Evolutionary conservation across 2,329 filamentous ascomycete species (phyloP), one percentile per base, ranked within the genome.

Genomic region (Cryphonectria carpinicola): DNA sequence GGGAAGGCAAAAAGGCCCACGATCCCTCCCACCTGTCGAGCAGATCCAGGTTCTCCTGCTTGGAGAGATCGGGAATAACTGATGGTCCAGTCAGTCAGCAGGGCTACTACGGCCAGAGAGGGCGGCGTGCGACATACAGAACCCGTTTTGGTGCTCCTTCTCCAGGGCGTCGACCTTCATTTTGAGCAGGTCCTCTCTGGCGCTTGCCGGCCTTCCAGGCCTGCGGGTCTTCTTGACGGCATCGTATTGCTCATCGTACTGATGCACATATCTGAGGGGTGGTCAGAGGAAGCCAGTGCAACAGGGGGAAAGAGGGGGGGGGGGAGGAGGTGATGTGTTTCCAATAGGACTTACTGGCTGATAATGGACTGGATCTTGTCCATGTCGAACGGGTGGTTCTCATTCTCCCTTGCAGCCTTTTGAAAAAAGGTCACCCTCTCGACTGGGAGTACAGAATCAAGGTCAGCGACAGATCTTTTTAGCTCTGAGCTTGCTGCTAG

Each of bases 91-190:
- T 75, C 73, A 75, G 75, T 75, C 73, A 75, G 75, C 75, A 41
- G 66, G 70, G 22, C 13, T 61, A 25, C 35, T 61, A 1, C 10
- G 46, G 10, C 8, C 25, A 37, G 35, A 37, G 35, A 22, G 28
- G 19, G 22, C 4, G 2, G 60, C 61, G 60, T n/a, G 41, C 6
- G 46, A 83, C 88, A 76, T 75, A 93, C 93, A 92, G 77, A 97
- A 97, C 0, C 96, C 96, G 67, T 90, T 89, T 73, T 91, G 87
- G 74, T 93, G 93, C 83, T 99, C 96, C 75, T 92, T 92, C 77
- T 91, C 86, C 74, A 98, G 92, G 1, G 83, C 83, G 19, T 88
- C 86, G 68, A 93, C 90, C 74, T 90, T 91, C 76, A 93, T 86
- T 79, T 89, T 90, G 54, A 98, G 83, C 28, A 93, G 83, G 74